phyloP scores from a whole-genome alignment of 176 grass and related monocot species.

The Cocos nucifera region DNA sequence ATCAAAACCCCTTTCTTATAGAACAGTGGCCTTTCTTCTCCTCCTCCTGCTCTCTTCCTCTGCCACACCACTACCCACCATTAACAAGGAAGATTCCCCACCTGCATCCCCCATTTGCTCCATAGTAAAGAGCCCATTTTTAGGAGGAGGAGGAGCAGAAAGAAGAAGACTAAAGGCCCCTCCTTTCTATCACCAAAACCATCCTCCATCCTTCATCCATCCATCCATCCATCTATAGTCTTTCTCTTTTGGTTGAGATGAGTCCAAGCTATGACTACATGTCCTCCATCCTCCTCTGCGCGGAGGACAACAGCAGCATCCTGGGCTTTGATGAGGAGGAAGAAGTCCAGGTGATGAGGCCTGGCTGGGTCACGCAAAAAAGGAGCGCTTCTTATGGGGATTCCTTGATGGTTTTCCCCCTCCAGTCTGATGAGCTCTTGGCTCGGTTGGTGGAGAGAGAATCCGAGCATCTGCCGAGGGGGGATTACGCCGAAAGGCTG shows the following conservation, averaged over 20 bases:
- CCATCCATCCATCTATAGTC: no score
- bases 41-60: slow-evolving; percentile 17
- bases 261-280: slow-evolving; percentile 56
- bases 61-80: slow-evolving; percentile 11
- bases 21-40: slow-evolving; percentile 19
- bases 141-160: slow-evolving; percentile 43
- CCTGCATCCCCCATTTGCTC: no score
- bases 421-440: slow-evolving; percentile 67
- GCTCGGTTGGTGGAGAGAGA: slow-evolving; percentile 51
- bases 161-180: background rate
- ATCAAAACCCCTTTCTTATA: slow-evolving; percentile 59
- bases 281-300: slow-evolving; percentile 72
- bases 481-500: slow-evolving; percentile 66
- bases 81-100: background rate
- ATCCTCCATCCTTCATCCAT: no score
- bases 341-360: slow-evolving; percentile 14
- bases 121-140: background rate
- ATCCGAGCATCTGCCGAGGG: slow-evolving; percentile 45
- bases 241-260: slow-evolving; percentile 27
- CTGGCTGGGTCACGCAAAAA: slow-evolving; percentile 20
- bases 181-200: background rate
- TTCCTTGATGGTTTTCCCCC: slow-evolving; percentile 38
- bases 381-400: slow-evolving; percentile 24
- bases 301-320: slow-evolving; percentile 71
- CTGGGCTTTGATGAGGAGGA: slow-evolving; percentile 53